These are phyloP conservation scores for Pyracantha coccinea DNA, from an alignment of 331 rosid genomes.

Conservation along the genomic window DNA sequence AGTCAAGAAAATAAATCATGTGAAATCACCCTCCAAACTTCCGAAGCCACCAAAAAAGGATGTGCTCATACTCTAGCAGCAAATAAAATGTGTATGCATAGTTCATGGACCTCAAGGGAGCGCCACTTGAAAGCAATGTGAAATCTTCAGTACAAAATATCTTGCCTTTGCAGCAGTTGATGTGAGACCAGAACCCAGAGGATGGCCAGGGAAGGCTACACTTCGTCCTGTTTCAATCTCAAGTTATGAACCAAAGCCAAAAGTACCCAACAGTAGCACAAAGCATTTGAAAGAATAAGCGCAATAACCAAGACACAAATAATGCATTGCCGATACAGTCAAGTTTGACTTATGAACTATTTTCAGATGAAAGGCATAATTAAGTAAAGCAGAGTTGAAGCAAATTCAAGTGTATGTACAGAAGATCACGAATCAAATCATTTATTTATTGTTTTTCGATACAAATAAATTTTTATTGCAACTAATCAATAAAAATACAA, in stretches of 20 bases:
- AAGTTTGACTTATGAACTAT: not conserved
- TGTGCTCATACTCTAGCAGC: slow-evolving; percentile 16
- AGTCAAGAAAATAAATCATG: slow-evolving; percentile 7
- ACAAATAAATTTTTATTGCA: too few relatives aligned
- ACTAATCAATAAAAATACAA: too few relatives aligned
- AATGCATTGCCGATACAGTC: not conserved
- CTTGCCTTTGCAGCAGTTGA: slow-evolving; percentile 91
- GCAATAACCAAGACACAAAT: not conserved
- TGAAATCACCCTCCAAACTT: slow-evolving; percentile 22
- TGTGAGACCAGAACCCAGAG: slow-evolving; percentile 92
- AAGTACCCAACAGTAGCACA: slow-evolving; percentile 18
- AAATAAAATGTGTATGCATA: slow-evolving; percentile 11
- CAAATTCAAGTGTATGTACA: not conserved
- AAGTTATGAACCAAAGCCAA: slow-evolving; percentile 21
- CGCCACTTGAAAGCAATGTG: slow-evolving; percentile 38
- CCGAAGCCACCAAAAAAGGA: slow-evolving; percentile 15
- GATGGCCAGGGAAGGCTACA: slow-evolving; percentile 98
- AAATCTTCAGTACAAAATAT: slow-evolving; percentile 38
- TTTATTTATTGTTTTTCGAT: too few relatives aligned
- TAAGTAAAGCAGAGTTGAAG: not conserved
- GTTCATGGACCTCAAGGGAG: slow-evolving; percentile 34
- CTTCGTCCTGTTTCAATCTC: slow-evolving; percentile 78
- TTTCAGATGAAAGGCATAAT: not conserved
- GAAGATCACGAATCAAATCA: not conserved
- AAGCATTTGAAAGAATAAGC: not conserved